Conservation (phyloP, 306 rosid genomes). For the Sindora glabra region DNA sequence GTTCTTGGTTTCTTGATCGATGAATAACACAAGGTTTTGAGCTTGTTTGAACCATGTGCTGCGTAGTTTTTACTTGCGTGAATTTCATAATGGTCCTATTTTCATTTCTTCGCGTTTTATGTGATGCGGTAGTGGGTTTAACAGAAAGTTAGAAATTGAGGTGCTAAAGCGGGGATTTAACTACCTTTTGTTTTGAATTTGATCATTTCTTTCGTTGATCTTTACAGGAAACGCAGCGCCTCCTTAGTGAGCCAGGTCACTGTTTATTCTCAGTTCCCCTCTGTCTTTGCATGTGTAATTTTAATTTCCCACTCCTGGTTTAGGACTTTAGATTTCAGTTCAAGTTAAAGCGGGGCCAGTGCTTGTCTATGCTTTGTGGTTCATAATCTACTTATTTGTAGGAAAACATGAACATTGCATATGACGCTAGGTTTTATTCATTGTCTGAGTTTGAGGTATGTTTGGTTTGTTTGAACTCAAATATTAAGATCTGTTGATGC, state of each 20-base stretch:
- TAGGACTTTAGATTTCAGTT: conserved; percentile 2
- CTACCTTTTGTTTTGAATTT: background rate
- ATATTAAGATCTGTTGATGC: conserved; percentile 29
- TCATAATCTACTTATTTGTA: background rate
- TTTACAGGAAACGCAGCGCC: conserved; percentile 92
- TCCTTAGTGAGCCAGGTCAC: conserved; percentile 94
- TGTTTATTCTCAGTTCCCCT: background rate
- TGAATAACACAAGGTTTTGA: background rate
- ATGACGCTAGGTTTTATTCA: background rate
- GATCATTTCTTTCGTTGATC: conserved; percentile 18
- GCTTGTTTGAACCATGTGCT: background rate
- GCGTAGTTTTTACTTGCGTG: background rate
- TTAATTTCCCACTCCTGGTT: background rate
- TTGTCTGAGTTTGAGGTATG: background rate
- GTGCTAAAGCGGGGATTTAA: background rate
- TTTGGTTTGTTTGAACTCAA: conserved; percentile 10
- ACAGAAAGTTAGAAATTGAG: background rate
- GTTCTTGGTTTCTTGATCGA: background rate
- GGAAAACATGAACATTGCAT: background rate
- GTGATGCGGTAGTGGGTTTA: background rate
- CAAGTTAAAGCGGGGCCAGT: background rate
- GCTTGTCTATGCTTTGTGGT: background rate
- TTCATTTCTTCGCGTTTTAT: background rate
- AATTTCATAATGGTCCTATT: background rate
- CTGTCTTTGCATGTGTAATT: background rate